Base-by-base conservation (phyloP, 768 basidiomycete genomes). In the Phaeolepiota aurea region DNA sequence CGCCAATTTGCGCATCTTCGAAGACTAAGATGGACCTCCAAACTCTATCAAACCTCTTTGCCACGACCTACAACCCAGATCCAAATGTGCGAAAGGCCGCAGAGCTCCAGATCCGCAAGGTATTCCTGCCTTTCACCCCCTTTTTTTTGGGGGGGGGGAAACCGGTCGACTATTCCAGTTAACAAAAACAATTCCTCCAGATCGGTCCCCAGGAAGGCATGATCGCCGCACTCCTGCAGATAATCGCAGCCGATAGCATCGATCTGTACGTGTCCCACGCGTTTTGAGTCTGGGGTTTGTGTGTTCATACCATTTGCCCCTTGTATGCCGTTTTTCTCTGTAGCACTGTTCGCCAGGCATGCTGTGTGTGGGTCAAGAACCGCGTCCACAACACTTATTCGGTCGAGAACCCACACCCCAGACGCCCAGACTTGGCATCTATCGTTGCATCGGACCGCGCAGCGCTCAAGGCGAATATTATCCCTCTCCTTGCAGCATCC, bases 351-450 rank as follows among this genome's bases (percentile, higher is more conserved):
- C 85, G 88, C 30, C 87, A 91, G 52, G 83, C 90, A 0, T 82
- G 84, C 49, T 73, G 83, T 11, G 86, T 94, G 15, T 94, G 83
- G 75, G 70, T 93, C 52, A 94, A 94, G 64, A 94, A 94, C 59
- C 83, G 91, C 52, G 77, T 93, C 44, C 72, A 76, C 42, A 68
- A 70, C 3, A 71, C 71, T 14, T 93, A 90, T 55, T 57, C 69
- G 46, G 51, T 77, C 51, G 76, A 79, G 41, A 46, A 47, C 13
- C 49, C 56, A 14, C 30, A 37, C 40, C 32, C 39, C 20, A 57
- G 71, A 38, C 74, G 78, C 20, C 68, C 80, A 0, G 84, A 89
- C 54, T 74, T 75, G 34, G 61, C 60, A 20, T 68, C 77, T 40
- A 82, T 93, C 57, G 63, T 75, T 2, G 53, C 60, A 20, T 72